Conservation (phyloP, 73 alveolate species). For the Symbiodinium natans region DNA sequence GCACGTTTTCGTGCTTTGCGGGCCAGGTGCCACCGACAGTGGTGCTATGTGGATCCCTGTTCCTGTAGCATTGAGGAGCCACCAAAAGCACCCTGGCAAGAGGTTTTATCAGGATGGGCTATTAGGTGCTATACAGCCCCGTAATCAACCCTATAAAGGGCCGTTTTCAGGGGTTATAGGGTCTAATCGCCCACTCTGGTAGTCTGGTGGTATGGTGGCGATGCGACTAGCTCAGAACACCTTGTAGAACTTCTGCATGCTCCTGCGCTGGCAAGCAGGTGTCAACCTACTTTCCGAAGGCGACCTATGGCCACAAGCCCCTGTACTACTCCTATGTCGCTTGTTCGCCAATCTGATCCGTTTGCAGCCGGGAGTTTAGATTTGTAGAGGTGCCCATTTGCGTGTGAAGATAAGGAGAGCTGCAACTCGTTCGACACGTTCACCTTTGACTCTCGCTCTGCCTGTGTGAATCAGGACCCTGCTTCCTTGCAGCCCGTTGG, state of each 20-base stretch:
- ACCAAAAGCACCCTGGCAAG: slow-evolving; percentile 16
- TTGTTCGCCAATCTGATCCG: neutral
- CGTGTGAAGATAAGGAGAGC: slow-evolving; percentile 13
- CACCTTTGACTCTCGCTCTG: slow-evolving; percentile 57
- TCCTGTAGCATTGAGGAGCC: slow-evolving; percentile 55
- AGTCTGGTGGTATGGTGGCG: too few relatives aligned
- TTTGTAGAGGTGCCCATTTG: neutral
- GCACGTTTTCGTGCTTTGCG: neutral
- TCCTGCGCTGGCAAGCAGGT: neutral
- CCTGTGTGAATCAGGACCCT: slow-evolving; percentile 78
- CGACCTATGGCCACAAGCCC: slow-evolving; percentile 19
- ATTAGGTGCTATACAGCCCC: too few relatives aligned
- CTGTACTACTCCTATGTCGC: slow-evolving; percentile 79
- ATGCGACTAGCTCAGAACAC: too few relatives aligned
- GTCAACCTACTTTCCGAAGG: slow-evolving; percentile 45
- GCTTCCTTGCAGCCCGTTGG: too few relatives aligned
- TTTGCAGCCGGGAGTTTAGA: neutral
- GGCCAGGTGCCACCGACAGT: slow-evolving; percentile 31
- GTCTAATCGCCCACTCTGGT: too few relatives aligned
- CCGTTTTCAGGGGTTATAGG: too few relatives aligned
- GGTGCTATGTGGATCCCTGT: slow-evolving; percentile 93
- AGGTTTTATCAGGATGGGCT: neutral
- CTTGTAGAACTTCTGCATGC: too few relatives aligned
- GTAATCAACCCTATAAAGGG: too few relatives aligned
- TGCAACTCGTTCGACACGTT: slow-evolving; percentile 49